phyloP scores from a whole-genome alignment of 2,329 filamentous ascomycete species.

The Cercospora janseana region DNA sequence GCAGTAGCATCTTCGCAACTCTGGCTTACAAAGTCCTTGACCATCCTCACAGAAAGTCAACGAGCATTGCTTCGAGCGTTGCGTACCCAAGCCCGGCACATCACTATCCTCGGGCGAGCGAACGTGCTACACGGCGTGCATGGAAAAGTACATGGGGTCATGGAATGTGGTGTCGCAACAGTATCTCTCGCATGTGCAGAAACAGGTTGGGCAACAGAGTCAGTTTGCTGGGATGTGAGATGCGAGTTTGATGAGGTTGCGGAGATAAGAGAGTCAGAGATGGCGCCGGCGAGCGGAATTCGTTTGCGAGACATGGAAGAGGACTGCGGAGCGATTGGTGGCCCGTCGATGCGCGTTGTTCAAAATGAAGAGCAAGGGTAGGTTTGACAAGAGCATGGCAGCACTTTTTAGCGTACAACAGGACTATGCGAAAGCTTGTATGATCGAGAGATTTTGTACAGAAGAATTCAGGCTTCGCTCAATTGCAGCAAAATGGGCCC shows the following conservation, averaged over 20 bases:
- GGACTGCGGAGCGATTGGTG: too few species aligned
- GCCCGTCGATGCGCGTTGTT: too few species aligned
- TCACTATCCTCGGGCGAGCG: conserved; percentile 52
- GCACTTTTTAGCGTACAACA: neutral
- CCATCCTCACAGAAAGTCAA: conserved; percentile 51
- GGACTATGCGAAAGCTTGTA: conserved; percentile 3
- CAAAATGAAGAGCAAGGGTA: neutral
- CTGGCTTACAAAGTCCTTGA: neutral
- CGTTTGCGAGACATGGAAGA: neutral
- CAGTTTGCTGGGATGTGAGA: conserved; percentile 7
- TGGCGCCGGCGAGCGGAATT: neutral
- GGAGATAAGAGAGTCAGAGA: neutral
- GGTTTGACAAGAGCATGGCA: neutral
- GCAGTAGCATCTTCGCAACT: neutral
- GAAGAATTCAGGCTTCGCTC: conserved; percentile 7
- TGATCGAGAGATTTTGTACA: conserved; percentile 1
- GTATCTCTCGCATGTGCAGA: conserved; percentile 52
- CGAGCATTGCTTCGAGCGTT: conserved; percentile 57
- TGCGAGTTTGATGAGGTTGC: neutral
- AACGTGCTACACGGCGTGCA: conserved; percentile 52
- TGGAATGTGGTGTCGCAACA: conserved; percentile 54
- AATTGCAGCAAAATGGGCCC: conserved; percentile 4
- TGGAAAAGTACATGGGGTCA: conserved; percentile 57
- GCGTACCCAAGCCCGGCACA: conserved; percentile 52
- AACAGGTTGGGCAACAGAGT: conserved; percentile 29